phyloP scores from a whole-genome alignment of 2,329 filamentous ascomycete genomes.

The Neurospora crassa region DNA sequence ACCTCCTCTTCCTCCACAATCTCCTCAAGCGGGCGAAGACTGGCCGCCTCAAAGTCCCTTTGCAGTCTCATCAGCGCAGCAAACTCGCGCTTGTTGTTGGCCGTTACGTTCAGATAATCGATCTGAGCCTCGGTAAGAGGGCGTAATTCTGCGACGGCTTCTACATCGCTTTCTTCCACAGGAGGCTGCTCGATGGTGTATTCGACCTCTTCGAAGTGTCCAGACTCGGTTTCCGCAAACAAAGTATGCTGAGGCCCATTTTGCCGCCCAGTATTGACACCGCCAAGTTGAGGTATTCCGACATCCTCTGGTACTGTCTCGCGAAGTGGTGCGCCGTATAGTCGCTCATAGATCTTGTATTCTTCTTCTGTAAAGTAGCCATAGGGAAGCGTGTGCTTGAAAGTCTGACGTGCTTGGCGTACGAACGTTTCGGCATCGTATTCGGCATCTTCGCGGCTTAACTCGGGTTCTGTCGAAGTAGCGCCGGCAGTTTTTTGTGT shows the following conservation, averaged over 20 bases:
- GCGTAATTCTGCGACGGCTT: conserved; percentile 2
- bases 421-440: conserved; percentile 48
- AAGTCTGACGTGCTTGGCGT: conserved; percentile 61
- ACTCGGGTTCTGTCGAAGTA: not conserved
- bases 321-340: conserved; percentile 69
- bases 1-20: conserved; percentile 20
- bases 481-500: not conserved
- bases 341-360: conserved; percentile 63
- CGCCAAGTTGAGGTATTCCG: conserved; percentile 31
- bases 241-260: conserved; percentile 24
- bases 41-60: conserved; percentile 44
- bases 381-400: conserved; percentile 67
- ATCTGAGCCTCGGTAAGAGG: conserved; percentile 26
- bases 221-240: conserved; percentile 45
- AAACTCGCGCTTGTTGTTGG: conserved; percentile 45
- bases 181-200: conserved; percentile 29
- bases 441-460: conserved; percentile 22
- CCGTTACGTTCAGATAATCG: conserved; percentile 38
- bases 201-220: conserved; percentile 52
- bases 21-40: conserved; percentile 24
- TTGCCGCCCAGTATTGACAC: not conserved
- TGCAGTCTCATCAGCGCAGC: conserved; percentile 44
- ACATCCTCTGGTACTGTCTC: conserved; percentile 51
- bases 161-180: conserved; percentile 24
- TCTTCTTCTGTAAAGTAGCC: conserved; percentile 62